A percentile compares a stretch with the other conserved stretches of the same genome.
Evolutionary conservation across 208 protist species (phyloP).

Genomic region (Vickermania spadyakhi): DNA sequence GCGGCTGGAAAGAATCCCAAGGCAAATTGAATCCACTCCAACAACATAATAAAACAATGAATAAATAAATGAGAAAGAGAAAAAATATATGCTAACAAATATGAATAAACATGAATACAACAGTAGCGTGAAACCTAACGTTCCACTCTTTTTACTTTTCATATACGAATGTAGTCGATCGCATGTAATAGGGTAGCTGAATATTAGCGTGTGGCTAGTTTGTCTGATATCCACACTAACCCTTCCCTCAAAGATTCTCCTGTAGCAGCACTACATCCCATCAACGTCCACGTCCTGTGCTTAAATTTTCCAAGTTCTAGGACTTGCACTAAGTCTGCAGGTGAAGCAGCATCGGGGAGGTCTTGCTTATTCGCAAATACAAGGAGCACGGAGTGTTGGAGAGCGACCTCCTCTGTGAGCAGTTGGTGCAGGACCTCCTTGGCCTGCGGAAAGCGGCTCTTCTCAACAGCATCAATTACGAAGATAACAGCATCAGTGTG

Average conservation of each 20-base stretch:
- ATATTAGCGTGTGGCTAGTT: constrained; percentile 31
- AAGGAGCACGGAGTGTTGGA: constrained; percentile 80
- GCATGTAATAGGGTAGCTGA: no score
- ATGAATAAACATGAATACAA: no score
- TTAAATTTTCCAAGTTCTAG: constrained; percentile 85
- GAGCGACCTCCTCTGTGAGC: constrained; percentile 69
- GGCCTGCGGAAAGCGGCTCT: constrained; percentile 51
- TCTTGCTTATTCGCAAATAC: constrained; percentile 97
- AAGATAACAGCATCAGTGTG: constrained; percentile 93
- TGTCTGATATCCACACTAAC: constrained; percentile 89
- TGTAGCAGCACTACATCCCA: constrained; percentile 89
- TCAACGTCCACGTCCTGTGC: constrained; percentile 90
- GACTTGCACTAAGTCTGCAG: constrained; percentile 76
- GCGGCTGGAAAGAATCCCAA: no score
- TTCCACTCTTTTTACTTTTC: no score
- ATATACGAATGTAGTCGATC: no score
- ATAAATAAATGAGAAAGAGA: no score
- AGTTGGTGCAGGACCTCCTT: constrained; percentile 82
- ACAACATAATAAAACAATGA: no score
- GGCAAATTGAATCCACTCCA: no score
- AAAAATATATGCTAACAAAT: no score
- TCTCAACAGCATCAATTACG: constrained; percentile 89
- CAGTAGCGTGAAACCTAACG: no score
- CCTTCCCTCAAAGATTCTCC: constrained; percentile 87
- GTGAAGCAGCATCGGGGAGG: constrained; percentile 62